phyloP scores from a whole-genome alignment of 805 yeast genomes.

The Candida endomychidarum region DNA sequence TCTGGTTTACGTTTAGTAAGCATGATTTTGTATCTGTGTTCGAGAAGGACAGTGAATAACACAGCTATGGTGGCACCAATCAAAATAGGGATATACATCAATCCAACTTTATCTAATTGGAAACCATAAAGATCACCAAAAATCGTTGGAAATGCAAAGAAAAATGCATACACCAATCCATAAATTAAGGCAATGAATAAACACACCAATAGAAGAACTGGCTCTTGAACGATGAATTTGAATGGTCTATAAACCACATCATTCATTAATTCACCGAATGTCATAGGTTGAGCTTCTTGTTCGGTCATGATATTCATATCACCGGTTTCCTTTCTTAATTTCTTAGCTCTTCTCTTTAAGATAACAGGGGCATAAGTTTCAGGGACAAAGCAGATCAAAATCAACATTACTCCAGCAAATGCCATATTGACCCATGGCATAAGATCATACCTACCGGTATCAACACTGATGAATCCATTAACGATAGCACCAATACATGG shows the following conservation, averaged over 20 bases:
- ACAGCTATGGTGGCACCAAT: constrained; percentile 82
- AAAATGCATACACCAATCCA: constrained; percentile 88
- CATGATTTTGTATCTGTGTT: constrained; percentile 54
- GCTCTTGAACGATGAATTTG: constrained; percentile 74
- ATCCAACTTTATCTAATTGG: constrained; percentile 75
- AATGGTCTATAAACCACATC: constrained; percentile 80
- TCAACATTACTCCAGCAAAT: constrained; percentile 83
- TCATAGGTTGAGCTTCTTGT: constrained; percentile 80
- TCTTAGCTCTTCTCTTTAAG: constrained; percentile 62
- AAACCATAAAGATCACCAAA: constrained; percentile 75
- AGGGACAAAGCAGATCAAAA: constrained; percentile 65
- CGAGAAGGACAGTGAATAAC: constrained; percentile 71
- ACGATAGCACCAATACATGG: constrained; percentile 89
- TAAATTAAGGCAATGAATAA: constrained; percentile 85
- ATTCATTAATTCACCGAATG: constrained; percentile 64
- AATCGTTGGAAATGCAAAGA: constrained; percentile 92
- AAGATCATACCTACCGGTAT: constrained; percentile 65
- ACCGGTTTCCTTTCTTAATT: constrained; percentile 75
- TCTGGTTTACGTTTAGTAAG: constrained; percentile 57
- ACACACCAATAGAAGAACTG: constrained; percentile 81
- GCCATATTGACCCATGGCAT: constrained; percentile 93
- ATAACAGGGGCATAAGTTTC: constrained; percentile 90
- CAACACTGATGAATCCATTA: constrained; percentile 79
- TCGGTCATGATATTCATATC: constrained; percentile 85
- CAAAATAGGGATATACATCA: constrained; percentile 86